Evolutionary conservation across 345 rosid genomes (phyloP), one percentile per base, ranked within the genome.

Genomic region (Gossypium ekmanianum): DNA sequence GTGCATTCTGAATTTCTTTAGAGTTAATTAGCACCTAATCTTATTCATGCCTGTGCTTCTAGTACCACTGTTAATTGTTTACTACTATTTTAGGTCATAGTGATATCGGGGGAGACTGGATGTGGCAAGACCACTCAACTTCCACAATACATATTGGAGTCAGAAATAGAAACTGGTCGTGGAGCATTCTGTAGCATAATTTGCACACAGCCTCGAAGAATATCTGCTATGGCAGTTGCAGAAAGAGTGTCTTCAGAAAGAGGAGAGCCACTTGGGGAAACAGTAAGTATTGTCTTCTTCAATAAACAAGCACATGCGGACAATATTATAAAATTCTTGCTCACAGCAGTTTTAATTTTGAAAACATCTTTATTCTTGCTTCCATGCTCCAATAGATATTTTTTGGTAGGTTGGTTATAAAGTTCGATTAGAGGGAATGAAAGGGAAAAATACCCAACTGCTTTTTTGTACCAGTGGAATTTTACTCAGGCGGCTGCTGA

Each of bases 101-200:
- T 95, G 14, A 88, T 95, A 83, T 93, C 99, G 61, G 99, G 99
- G 58, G 99, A 95, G 89, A 95, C 99, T 75, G 99, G 99, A 80
- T 95, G 99, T 82, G 99, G 99, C 26, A 95, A 95, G 87, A 95
- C 99, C 83, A 95, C 99, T 82, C 99, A 95, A 79, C 94, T 95
- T 77, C 99, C 99, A 24, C 99, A 95, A 65, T 95, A 91, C 75
- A 84, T 93, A 75, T 82, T 95, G 79, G 99, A 95, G 84, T 93
- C 99, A 59, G 97, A 95, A 85, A 89, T 93, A 77, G 98, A 95
- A 81, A 90, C 94, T 82, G 99, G 97, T n/a, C 94, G 98, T 61
- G 99, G 99, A 80, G 98, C 97, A 79, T 90, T 90, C 81, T 95
- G 99, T 79, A 91, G 84, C 88, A 95, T 95, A 73, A 91, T 95